Base-by-base conservation (phyloP, 139 green algal species). In the Micractinium conductrix region DNA sequence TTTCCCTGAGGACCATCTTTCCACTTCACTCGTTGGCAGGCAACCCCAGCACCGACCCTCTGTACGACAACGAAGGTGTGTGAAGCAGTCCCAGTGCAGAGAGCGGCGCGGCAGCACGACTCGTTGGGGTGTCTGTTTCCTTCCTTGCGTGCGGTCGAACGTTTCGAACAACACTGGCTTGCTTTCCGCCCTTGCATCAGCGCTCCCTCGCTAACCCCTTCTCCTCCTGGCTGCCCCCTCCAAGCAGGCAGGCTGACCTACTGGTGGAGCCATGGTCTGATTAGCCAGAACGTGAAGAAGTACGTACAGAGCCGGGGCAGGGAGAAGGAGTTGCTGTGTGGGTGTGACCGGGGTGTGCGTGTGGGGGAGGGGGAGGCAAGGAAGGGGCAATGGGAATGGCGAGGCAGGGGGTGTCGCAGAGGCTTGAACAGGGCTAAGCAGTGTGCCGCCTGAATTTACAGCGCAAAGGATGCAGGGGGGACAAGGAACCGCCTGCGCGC, bases 61-160 rank as follows among this genome's bases (percentile, higher is more conserved):
- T 43, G 43, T 79, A 63, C 16, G 72, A 79, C 72, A 79, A 79
- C 43, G 44, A 79, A n/a, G 72, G 72, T n/a, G n/a, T n/a, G n/a
- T n/a, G n/a, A n/a, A n/a, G n/a, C n/a, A n/a, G n/a, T n/a, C n/a
- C n/a, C n/a, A n/a, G n/a, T n/a, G n/a, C n/a, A n/a, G n/a, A n/a
- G n/a, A n/a, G n/a, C n/a, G n/a, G 12, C 67, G 35, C 35, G n/a
- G 24, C 62, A 35, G 28, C 10, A 9, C 21, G 16, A 58, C 14
- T 14, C 14, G 14, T 58, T 22, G 48, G 14, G 48, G 48, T 14
- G 14, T 58, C 12, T 58, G 48, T 58, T 58, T n/a, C n/a, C n/a
- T n/a, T n/a, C n/a, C n/a, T n/a, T n/a, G n/a, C n/a, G n/a, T n/a
- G n/a, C n/a, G n/a, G n/a, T n/a, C n/a, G n/a, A n/a, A n/a, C n/a